Evolutionary conservation across 345 rosid species (phyloP), one percentile per base, ranked within the genome.

Genomic region (Eucalyptus erythrocorys): DNA sequence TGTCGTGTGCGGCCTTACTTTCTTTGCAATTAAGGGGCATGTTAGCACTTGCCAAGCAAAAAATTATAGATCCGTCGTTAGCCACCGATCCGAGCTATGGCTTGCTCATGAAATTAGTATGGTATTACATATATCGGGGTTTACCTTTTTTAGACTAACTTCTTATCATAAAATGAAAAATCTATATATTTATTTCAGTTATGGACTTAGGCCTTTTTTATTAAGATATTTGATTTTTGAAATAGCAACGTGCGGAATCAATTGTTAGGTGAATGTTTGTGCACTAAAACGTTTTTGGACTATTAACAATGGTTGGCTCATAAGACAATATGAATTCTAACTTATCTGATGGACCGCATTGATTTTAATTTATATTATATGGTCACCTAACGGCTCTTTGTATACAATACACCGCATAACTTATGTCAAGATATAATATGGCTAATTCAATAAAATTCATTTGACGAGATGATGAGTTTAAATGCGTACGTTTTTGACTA

Each of bases 1-100:
- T 57, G 14, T 26, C 0, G 10, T 26, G 7, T 0, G 7, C 7
- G 1, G 0, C 7, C n/a, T 51, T 19, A 4, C 19, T 51, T 51
- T 19, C 24, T 51, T 51, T 51, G 10, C 24, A 51, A 19, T 51
- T 19, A 51, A 51, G 0, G 57, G 24, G 57, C 24, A 51, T 51
- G 57, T 51, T 7, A 51, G 24, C 57, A 51, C 57, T 51, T 51
- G 57, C 57, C 4, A 51, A 51, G 24, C 57, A 51, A 51, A 51
- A 19, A 19, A 51, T 19, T 51, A 51, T 51, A 51, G 57, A 51
- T 21, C 26, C 57, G 4, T 51, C 10, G 57, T 7, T 51, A 51
- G 57, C 57, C 57, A 51, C 57, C 57, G 19, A 51, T 51, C 24
- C 24, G 57, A 51, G 57, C 57, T 51, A 22, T 51, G 10, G 57